phyloP scores from a whole-genome alignment of 2,329 filamentous ascomycete species.

The Aurifilum marmelostoma region DNA sequence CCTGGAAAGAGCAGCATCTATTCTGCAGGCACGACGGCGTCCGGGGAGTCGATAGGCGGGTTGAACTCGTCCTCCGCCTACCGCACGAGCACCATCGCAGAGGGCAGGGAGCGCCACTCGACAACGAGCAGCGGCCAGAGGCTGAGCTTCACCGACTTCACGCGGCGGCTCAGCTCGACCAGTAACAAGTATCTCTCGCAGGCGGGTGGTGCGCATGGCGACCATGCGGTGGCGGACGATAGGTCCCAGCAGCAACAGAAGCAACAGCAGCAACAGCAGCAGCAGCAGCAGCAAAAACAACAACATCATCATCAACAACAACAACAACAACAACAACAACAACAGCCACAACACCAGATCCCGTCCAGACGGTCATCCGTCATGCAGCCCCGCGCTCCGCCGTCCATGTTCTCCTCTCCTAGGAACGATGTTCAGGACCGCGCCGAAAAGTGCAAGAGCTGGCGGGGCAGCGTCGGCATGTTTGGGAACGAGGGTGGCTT shows the following conservation, averaged over 20 bases:
- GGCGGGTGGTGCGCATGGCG: conserved; percentile 51
- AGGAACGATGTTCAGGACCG: conserved; percentile 40
- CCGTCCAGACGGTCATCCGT: conserved; percentile 39
- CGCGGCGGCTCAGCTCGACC: conserved; percentile 62
- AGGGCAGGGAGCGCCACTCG: conserved; percentile 48
- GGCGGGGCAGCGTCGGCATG: conserved; percentile 61
- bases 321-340: too few relatives aligned
- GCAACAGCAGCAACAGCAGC: too few relatives aligned
- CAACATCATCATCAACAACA: too few relatives aligned
- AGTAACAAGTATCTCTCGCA: conserved; percentile 63
- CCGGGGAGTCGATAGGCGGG: conserved; percentile 17
- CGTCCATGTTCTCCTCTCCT: conserved; percentile 34
- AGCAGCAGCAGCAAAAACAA: too few relatives aligned
- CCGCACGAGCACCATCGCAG: conserved; percentile 28
- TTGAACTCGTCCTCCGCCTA: conserved; percentile 31
- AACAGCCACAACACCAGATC: conserved; percentile 32
- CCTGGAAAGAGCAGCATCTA: conserved; percentile 24
- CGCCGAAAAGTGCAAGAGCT: conserved; percentile 53
- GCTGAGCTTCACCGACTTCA: conserved; percentile 64
- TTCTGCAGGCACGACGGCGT: conserved; percentile 12
- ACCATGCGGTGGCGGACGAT: conserved; percentile 26
- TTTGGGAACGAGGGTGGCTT: conserved; percentile 59
- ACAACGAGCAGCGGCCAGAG: conserved; percentile 56
- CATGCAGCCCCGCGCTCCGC: conserved; percentile 38
- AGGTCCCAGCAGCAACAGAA: too few relatives aligned